Base-by-base conservation (phyloP, 2,329 filamentous ascomycete genomes). In the Aschersonia sp. region DNA sequence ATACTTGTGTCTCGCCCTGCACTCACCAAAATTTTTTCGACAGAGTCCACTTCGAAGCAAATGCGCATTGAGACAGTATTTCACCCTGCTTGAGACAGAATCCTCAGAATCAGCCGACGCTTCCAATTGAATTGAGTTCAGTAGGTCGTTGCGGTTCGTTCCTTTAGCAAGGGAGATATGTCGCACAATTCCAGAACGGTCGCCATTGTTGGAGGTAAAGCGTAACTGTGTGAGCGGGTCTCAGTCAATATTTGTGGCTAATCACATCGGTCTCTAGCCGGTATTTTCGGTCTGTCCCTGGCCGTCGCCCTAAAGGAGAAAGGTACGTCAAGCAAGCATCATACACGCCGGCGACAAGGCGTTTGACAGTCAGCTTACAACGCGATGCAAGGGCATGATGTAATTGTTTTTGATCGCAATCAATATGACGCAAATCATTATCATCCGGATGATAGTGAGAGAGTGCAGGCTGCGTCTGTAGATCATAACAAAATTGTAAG, bases 401-500 rank as follows among this genome's bases (percentile, higher is more conserved):
- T 58, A 10, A 49, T 47, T 2, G 54, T 58, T 2, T 57, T 57
- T 42, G 55, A 58, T 43, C 48, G 50, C 42, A 45, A 56, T 29
- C 43, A 32, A 4, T 56, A 56, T 41, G 50, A 56, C 11, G 43
- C 53, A 49, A 56, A 53, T 11, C 37, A 47, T 9, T 58, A 57
- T 45, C 47, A 51, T 6, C 55, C 54, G 2, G 49, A 45, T 0
- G 46, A 48, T 2, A 44, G 48, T 12, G 48, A 50, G 8, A 49
- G 45, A 6, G 50, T 51, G 9, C 54, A 54, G 41, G 55, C 51
- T 11, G 56, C 56, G 1, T 58, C 55, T 10, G 55, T 58, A 11
- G 56, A 58, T 35, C 54, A 55, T 29, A 56, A 58, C 49, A 58
- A 58, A 37, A 57, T 57, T 45, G 56, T 53, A 40, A 44, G 52